Base-by-base conservation (phyloP, 2,329 filamentous ascomycete species). In the Fusarium tricinctum region DNA sequence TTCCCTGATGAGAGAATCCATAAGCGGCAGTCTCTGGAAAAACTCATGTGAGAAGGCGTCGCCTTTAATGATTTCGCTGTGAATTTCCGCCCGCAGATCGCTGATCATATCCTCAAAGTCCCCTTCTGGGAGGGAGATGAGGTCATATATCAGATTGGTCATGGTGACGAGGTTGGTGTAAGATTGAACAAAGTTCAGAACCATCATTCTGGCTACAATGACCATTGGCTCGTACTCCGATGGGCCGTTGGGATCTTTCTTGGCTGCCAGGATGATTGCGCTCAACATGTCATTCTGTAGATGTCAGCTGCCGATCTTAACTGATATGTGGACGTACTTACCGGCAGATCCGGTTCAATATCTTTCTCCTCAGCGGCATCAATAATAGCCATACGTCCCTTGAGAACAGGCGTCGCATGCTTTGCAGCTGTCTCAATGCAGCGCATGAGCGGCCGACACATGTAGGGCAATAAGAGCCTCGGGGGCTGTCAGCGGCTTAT, bases 91-190 rank as follows among this genome's bases (percentile, higher is more conserved):
- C 15, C 61, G 57, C 19, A 65, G 19, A 40, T 65, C 61, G 30
- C 28, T 20, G 17, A 65, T 38, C 51, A 52, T 63, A 13, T 38
- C 46, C 32, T 65, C 47, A 43, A 49, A 65, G 43, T 58, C 51
- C 1, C 61, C 61, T 33, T 51, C 46, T 8, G 58, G 58, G 5
- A 65, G 33, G 30, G 61, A 65, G 42, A 65, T 62, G 47, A 65
- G 61, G 26, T 65, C 61, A 58, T 65, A 65, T 23, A 65, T 58
- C 20, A 65, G 15, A 35, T 65, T 65, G 17, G 61, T 65, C 61
- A 65, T 65, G n/a, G 61, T 65, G 5, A 65, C 61, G 3, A 65
- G 46, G 23, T 65, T 62, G 13, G 61, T 65, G 47, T 65, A 63
- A 2, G 61, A 65, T 22, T 65, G 51, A 13, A 65, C 58, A 65